These are phyloP conservation scores for Ceratobasidium theobromae DNA, from an alignment of 1,284 basidiomycete genomes.

Conservation along the genomic window DNA sequence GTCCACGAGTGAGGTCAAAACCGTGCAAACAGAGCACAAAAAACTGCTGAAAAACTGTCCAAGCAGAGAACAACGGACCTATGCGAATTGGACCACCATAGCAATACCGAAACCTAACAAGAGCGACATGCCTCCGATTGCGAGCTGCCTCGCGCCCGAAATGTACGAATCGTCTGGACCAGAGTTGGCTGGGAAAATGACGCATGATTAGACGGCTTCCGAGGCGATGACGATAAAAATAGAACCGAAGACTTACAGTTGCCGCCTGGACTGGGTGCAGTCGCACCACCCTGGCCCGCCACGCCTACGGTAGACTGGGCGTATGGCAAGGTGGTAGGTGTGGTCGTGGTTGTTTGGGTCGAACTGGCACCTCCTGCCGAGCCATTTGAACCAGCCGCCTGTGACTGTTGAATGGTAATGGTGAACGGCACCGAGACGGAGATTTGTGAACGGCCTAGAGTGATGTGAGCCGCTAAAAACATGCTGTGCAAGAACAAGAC, in stretches of 20 bases:
- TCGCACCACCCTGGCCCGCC: slow-evolving; percentile 1
- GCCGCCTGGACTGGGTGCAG: slow-evolving; percentile 3
- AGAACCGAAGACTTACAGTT: neutral
- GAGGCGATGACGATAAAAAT: neutral
- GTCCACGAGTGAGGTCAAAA: neutral
- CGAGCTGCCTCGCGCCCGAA: slow-evolving; percentile 1
- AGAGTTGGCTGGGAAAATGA: neutral
- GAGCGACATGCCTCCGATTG: slow-evolving; percentile 3
- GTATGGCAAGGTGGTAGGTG: slow-evolving; percentile 6
- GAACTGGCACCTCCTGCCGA: neutral
- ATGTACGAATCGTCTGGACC: slow-evolving; percentile 24
- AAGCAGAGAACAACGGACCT: neutral
- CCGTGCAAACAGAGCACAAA: neutral
- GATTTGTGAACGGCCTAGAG: neutral
- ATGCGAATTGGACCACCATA: neutral
- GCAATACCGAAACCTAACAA: slow-evolving; percentile 7
- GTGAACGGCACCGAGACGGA: slow-evolving; percentile 17
- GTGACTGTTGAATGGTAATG: neutral
- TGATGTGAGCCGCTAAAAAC: no score
- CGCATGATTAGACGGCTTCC: neutral
- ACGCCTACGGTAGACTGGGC: neutral
- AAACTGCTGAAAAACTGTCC: no score
- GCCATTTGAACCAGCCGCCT: neutral
- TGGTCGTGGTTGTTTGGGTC: neutral
- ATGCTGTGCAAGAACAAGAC: neutral